These are phyloP conservation scores for Austropuccinia psidii DNA, from an alignment of 1,284 basidiomycete species.

Conservation along the genomic window DNA sequence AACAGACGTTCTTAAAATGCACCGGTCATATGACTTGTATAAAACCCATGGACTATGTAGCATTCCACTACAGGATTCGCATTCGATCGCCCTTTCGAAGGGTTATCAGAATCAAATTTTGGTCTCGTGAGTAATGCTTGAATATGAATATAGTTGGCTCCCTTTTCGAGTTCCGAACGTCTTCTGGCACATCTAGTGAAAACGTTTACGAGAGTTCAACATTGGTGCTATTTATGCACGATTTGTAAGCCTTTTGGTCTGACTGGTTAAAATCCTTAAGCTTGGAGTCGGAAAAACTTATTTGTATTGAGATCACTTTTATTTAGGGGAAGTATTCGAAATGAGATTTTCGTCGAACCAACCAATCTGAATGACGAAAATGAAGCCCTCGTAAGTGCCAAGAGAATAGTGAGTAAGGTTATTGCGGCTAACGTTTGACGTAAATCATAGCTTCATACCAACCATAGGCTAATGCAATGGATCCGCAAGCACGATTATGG, in stretches of 20 bases:
- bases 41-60: conserved; percentile 65
- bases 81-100: conserved; percentile 54
- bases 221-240: conserved; percentile 75
- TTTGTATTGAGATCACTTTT: no score
- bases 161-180: no score
- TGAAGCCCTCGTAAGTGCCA: conserved; percentile 62
- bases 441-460: conserved; percentile 66
- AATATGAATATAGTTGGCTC: no score
- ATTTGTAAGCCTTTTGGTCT: conserved; percentile 60
- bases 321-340: conserved; percentile 71
- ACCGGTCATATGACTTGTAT: conserved; percentile 70
- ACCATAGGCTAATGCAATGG: conserved; percentile 71
- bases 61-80: conserved; percentile 63
- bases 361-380: conserved; percentile 67
- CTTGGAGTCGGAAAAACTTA: conserved; percentile 16
- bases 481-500: conserved; percentile 59
- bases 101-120: conserved; percentile 70
- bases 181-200: conserved; percentile 53
- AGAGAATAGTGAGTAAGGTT: conserved; percentile 10
- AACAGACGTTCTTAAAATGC: conserved; percentile 69
- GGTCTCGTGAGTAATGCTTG: conserved; percentile 60
- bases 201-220: conserved; percentile 59
- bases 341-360: conserved; percentile 65
- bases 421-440: neutral
- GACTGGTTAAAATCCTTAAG: neutral